Evolutionary conservation across 2,329 filamentous ascomycete species (phyloP).

Genomic region (Rhytidhysteron rufulum): DNA sequence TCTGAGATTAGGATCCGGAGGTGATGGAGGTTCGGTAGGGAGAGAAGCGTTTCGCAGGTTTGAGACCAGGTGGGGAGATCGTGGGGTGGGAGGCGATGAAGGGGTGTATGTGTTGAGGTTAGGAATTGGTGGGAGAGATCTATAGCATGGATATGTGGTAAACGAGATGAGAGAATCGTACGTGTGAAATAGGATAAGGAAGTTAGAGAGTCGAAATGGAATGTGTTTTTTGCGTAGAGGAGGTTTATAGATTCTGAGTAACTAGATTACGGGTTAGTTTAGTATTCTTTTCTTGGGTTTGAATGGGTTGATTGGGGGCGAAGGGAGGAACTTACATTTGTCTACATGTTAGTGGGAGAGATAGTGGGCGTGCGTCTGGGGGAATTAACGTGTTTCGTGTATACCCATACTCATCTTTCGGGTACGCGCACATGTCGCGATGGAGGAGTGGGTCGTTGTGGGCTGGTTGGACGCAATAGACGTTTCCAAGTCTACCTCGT

Average conservation of each 20-base stretch:
- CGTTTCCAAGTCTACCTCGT: constrained; percentile 5
- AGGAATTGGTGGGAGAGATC: constrained; percentile 1
- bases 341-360: constrained; percentile 4
- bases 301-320: no score
- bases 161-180: constrained; percentile 4
- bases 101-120: not conserved
- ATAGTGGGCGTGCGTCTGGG: constrained; percentile 1
- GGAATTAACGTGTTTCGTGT: constrained; percentile 3
- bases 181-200: constrained; percentile 1
- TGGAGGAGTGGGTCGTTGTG: not conserved
- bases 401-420: constrained; percentile 3
- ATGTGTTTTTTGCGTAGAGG: constrained; percentile 8
- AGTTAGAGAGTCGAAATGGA: constrained; percentile 7
- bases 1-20: not conserved
- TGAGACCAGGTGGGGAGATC: not conserved
- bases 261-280: no score
- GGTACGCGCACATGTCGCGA: constrained; percentile 3
- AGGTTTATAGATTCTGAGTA: constrained; percentile 8
- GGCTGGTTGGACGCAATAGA: constrained; percentile 7
- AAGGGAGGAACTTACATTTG: constrained; percentile 6
- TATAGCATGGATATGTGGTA: constrained; percentile 3
- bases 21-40: not conserved
- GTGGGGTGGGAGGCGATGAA: not conserved
- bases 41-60: not conserved
- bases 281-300: no score